Evolutionary conservation across 2,329 filamentous ascomycete species (phyloP), one percentile per base, ranked within the genome.

Genomic region (Alternaria alternata): DNA sequence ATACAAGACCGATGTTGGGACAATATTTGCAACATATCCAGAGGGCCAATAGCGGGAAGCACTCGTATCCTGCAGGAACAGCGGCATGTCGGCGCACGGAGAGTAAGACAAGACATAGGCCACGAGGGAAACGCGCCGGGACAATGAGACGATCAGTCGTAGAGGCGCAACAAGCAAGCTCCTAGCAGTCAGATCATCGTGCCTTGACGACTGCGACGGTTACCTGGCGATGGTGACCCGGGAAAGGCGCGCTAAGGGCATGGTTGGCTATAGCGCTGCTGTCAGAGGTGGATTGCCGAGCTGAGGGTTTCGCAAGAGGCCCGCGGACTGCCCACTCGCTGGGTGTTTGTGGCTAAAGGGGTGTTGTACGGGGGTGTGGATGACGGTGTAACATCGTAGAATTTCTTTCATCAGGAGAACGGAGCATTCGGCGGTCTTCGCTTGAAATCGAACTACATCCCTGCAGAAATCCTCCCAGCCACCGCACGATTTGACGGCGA

Each of bases 381-480:
- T 65, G 61, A 64, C 64, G 59, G 75, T 75, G 72, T 68, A 74
- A 74, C 72, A 64, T 75, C 67, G 73, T 76, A 74, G 74, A 74
- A 72, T 72, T 72, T 70, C 67, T 54, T 62, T 69, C 67, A 61
- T 58, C 51, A 62, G 57, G 56, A 63, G 57, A 57, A 63, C 57
- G 56, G 66, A 44, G 64, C 66, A 61, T 41, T 55, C 42, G 57
- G 65, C 62, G 71, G 67, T 57, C 68, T 58, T 61, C 38, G 61
- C 62, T 52, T 42, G 48, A 36, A 51, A 36, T 49, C 28, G 42
- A 38, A 14, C 41, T 11, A 30, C 41, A 63, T 63, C 68, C 68
- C 58, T 62, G 69, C 59, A 62, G 61, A 67, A 70, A 69, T 68
- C 46, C 64, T 61, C 65, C 72, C 72, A 74, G 71, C 73, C 72